Percentiles rank a stretch among this genome's conserved stretches.
These are phyloP conservation scores for Diaporthe aspalathi DNA, from an alignment of 2,329 filamentous ascomycete genomes.

Conservation along the genomic window DNA sequence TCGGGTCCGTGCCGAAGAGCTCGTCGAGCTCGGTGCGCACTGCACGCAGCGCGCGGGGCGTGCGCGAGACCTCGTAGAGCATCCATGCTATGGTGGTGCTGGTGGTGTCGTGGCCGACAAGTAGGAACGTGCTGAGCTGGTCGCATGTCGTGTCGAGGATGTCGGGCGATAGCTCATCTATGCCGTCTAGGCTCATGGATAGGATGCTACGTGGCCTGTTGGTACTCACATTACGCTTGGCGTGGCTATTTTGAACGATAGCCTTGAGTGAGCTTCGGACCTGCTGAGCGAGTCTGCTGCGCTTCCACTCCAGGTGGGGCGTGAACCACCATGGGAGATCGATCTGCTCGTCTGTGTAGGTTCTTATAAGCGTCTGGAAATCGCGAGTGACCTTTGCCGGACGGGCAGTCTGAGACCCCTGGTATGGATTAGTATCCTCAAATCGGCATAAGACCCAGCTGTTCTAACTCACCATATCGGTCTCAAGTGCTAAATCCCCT, in stretches of 20 bases:
- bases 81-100: conserved; percentile 46
- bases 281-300: not conserved
- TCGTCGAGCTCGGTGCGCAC: conserved; percentile 46
- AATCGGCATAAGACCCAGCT: not conserved
- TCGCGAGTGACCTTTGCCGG: conserved; percentile 6
- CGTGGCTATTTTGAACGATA: not conserved
- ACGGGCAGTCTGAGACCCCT: conserved; percentile 3
- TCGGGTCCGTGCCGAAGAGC: conserved; percentile 43
- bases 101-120: conserved; percentile 51
- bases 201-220: conserved; percentile 41
- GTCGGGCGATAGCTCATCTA: conserved; percentile 40
- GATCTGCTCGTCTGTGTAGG: conserved; percentile 4
- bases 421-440: not conserved
- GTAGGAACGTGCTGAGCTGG: conserved; percentile 49
- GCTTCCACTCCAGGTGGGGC: conserved; percentile 19
- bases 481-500: conserved; percentile 21
- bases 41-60: conserved; percentile 41
- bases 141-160: conserved; percentile 45
- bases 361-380: conserved; percentile 15
- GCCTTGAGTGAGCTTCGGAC: not conserved
- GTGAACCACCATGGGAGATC: conserved; percentile 25
- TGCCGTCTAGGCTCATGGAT: conserved; percentile 43
- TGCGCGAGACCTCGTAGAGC: conserved; percentile 46
- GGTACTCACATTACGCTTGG: not conserved
- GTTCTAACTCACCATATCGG: not conserved